These are phyloP conservation scores for Aspergillus ostianus DNA, from an alignment of 495 filamentous ascomycete species.

Conservation along the genomic window DNA sequence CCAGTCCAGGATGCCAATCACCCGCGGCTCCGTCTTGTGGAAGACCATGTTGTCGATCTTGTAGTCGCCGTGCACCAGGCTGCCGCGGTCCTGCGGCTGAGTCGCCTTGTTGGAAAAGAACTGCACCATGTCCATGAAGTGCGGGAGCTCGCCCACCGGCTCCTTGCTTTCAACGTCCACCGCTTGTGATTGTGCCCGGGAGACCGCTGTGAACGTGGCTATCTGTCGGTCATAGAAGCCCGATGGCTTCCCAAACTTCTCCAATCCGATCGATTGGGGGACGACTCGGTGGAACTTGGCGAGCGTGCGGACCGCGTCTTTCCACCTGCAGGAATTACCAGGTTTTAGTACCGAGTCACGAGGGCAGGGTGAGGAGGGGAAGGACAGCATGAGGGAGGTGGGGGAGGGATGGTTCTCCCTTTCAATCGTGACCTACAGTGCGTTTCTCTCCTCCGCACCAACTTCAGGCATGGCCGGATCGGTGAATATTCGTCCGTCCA, in stretches of 20 bases:
- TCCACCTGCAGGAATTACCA: constrained; percentile 58
- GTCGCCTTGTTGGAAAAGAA: constrained; percentile 67
- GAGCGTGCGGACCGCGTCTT: constrained; percentile 77
- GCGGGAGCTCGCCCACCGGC: constrained; percentile 77
- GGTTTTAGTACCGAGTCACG: constrained; percentile 11
- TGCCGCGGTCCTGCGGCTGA: constrained; percentile 75
- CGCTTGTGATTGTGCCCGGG: constrained; percentile 69
- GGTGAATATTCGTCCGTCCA: constrained; percentile 88
- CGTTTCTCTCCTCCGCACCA: constrained; percentile 61
- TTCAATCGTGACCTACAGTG: constrained; percentile 53
- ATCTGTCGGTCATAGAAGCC: constrained; percentile 91
- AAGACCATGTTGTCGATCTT: constrained; percentile 98
- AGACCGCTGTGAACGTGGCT: constrained; percentile 74
- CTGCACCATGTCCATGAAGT: constrained; percentile 72
- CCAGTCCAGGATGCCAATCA: constrained; percentile 96
- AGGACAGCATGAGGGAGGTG: neutral
- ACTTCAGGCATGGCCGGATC: constrained; percentile 81
- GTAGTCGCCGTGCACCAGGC: constrained; percentile 91
- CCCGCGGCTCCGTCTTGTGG: constrained; percentile 79
- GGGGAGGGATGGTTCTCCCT: neutral
- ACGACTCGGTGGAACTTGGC: constrained; percentile 79
- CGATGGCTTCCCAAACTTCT: constrained; percentile 65
- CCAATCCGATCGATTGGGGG: constrained; percentile 62
- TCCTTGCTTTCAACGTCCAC: constrained; percentile 72
- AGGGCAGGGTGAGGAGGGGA: neutral